These are phyloP conservation scores for Colletotrichum navitas DNA, from an alignment of 2,329 filamentous ascomycete species.

Conservation along the genomic window DNA sequence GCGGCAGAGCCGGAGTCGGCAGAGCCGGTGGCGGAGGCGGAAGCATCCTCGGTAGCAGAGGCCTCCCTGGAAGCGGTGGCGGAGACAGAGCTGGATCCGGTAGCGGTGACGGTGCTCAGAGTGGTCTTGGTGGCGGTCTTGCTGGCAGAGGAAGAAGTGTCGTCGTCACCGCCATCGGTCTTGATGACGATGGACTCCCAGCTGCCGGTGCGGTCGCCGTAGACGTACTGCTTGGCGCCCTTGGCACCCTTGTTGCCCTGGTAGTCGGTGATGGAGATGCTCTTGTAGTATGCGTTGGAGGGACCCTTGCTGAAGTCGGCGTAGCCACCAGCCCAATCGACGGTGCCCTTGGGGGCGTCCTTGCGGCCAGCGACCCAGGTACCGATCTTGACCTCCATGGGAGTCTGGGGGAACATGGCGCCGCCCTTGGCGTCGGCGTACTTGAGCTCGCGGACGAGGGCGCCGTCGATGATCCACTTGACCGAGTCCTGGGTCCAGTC, in stretches of 20 bases:
- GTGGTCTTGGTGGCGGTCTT: conserved; percentile 42
- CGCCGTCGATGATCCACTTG: conserved; percentile 75
- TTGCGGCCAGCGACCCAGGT: conserved; percentile 73
- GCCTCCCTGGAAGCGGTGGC: conserved; percentile 23
- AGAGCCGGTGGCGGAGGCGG: conserved; percentile 21
- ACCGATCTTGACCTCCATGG: conserved; percentile 78
- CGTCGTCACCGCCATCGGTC: conserved; percentile 38
- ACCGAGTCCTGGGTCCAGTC: conserved; percentile 76
- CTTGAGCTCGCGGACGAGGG: conserved; percentile 71
- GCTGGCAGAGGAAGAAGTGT: conserved; percentile 42
- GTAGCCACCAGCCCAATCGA: conserved; percentile 75
- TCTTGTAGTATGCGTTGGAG: conserved; percentile 69
- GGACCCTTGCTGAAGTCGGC: conserved; percentile 65
- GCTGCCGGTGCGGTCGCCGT: conserved; percentile 62
- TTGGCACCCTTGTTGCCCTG: conserved; percentile 59
- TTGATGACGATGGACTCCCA: conserved; percentile 65
- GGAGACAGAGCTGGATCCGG: conserved; percentile 27
- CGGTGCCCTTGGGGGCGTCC: conserved; percentile 76
- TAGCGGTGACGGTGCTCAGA: conserved; percentile 34
- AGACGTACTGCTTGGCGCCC: conserved; percentile 65
- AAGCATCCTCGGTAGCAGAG: conserved; percentile 19
- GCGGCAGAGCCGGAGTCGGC: conserved; percentile 20
- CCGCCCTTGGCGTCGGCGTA: conserved; percentile 71
- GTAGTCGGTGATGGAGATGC: conserved; percentile 66
- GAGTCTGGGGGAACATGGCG: conserved; percentile 77